phyloP scores from a whole-genome alignment of 345 rosid species.

The Arabidopsis suecica region DNA sequence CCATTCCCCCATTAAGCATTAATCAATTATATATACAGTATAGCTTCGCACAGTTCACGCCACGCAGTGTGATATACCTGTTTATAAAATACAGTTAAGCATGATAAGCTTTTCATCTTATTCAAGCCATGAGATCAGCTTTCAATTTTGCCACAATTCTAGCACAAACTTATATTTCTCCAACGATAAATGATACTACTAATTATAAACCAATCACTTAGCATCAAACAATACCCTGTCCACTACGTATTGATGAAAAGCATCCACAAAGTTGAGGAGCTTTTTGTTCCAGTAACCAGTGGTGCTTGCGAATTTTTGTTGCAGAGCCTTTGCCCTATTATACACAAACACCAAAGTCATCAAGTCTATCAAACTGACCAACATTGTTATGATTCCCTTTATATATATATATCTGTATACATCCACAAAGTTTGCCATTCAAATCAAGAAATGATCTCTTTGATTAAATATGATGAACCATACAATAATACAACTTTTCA shows the following conservation, averaged over 20 bases:
- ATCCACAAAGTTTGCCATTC: background rate
- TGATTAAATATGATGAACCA: background rate
- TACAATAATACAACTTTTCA: constrained; percentile 3
- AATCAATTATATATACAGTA: too few relatives aligned
- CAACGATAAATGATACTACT: background rate
- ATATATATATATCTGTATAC: background rate
- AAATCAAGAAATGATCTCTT: background rate
- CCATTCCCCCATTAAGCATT: background rate
- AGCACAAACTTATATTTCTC: background rate
- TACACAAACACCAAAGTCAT: constrained; percentile 27
- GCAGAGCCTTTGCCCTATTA: constrained; percentile 72
- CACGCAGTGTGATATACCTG: constrained; percentile 98
- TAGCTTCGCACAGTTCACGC: constrained; percentile 76
- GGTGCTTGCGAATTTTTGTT: constrained; percentile 66
- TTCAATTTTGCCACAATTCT: background rate
- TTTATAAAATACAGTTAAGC: constrained; percentile 43
- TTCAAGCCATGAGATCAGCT: constrained; percentile 4
- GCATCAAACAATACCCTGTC: constrained; percentile 74
- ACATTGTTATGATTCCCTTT: constrained; percentile 12
- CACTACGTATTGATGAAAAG: constrained; percentile 99
- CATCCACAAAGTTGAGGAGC: constrained; percentile 98
- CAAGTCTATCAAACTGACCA: constrained; percentile 20
- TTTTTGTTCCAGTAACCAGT: constrained; percentile 98
- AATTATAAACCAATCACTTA: constrained; percentile 10
- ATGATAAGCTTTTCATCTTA: background rate